Percentiles rank a stretch among this genome's conserved stretches.
These are phyloP conservation scores for Cymbidium sinense DNA, from an alignment of 106 monocot species.

Conservation along the genomic window DNA sequence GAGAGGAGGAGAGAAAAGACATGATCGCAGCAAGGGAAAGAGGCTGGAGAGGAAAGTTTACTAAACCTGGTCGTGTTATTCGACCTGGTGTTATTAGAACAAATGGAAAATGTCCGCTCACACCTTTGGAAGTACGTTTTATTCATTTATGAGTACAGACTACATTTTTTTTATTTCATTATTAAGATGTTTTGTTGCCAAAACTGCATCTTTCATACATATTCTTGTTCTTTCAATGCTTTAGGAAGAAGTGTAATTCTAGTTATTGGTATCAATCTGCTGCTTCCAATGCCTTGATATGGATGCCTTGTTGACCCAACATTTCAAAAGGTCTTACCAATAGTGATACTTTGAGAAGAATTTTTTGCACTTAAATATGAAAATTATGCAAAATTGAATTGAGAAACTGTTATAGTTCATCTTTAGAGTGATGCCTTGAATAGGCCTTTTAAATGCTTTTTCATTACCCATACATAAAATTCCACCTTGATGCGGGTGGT, in stretches of 20 bases:
- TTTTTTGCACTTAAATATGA: neutral
- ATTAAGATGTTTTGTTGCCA: neutral
- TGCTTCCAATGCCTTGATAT: neutral
- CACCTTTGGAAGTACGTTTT: conserved; percentile 84
- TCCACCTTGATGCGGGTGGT: too few relatives aligned
- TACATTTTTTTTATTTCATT: neutral
- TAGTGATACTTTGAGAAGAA: neutral
- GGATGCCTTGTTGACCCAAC: neutral
- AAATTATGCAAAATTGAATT: neutral
- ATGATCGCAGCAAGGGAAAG: conserved; percentile 91
- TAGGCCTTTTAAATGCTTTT: neutral
- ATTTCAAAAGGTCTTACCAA: neutral
- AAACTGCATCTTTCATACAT: neutral
- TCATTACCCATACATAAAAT: too few relatives aligned
- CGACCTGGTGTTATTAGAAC: conserved; percentile 78
- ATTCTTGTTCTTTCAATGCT: neutral
- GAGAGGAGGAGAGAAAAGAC: conserved; percentile 74
- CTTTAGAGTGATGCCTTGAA: neutral
- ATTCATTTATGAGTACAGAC: neutral
- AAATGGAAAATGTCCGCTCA: conserved; percentile 99
- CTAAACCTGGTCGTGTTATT: conserved; percentile 88
- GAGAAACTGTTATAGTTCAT: neutral
- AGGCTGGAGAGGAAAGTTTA: conserved; percentile 99
- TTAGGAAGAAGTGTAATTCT: neutral
- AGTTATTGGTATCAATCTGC: neutral